These are phyloP conservation scores for Fusarium annulatum DNA, from an alignment of 2,329 filamentous ascomycete genomes.

Conservation along the genomic window DNA sequence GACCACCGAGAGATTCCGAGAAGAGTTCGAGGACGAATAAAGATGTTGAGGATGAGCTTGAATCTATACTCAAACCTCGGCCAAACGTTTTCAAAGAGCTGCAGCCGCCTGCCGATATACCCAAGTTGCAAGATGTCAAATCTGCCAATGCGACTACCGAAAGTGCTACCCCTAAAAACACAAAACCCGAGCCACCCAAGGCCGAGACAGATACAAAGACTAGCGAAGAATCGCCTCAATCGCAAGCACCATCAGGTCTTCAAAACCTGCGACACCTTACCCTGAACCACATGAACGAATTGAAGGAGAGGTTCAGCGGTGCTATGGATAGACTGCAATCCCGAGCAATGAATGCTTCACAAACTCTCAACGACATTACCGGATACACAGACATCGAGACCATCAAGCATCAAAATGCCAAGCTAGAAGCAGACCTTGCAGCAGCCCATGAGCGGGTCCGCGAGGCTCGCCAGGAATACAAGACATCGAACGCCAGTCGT, in stretches of 20 bases:
- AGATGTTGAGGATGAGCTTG: conserved; percentile 31
- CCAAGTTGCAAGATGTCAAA: conserved; percentile 12
- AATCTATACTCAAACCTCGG: conserved; percentile 37
- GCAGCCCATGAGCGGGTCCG: conserved; percentile 74
- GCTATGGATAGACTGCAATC: conserved; percentile 92
- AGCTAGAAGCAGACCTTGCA: conserved; percentile 69
- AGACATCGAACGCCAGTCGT: conserved; percentile 83
- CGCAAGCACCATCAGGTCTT: conserved; percentile 32
- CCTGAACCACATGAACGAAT: conserved; percentile 48
- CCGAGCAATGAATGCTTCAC: conserved; percentile 84
- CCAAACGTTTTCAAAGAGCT: conserved; percentile 21
- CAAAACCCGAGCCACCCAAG: conserved; percentile 8
- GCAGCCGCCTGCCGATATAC: conserved; percentile 17
- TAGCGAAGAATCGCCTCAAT: conserved; percentile 3
- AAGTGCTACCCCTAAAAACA: not conserved
- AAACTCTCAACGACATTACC: conserved; percentile 92
- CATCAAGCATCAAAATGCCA: conserved; percentile 81
- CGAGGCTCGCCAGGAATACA: conserved; percentile 78
- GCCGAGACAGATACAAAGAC: conserved; percentile 12
- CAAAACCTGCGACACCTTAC: conserved; percentile 49
- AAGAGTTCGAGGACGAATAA: conserved; percentile 26
- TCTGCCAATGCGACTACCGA: not conserved
- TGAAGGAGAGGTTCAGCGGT: conserved; percentile 50
- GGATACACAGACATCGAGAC: conserved; percentile 92
- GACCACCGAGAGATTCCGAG: conserved; percentile 35